Evolutionary conservation across 1,284 basidiomycete species (phyloP).

Genomic region (Rhodotorula sp.): DNA sequence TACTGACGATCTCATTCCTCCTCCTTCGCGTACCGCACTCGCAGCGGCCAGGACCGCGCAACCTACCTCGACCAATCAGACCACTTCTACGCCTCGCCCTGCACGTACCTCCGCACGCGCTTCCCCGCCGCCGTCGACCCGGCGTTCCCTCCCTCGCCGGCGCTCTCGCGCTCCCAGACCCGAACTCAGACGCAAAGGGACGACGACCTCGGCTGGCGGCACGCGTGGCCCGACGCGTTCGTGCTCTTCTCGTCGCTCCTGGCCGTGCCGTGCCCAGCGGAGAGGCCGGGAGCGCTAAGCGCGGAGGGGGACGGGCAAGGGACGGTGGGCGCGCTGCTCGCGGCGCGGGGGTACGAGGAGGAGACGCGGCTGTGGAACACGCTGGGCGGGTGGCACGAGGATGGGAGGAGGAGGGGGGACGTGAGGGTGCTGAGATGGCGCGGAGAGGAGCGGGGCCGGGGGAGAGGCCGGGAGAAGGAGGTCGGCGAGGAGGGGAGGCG

Average conservation of each 20-base stretch:
- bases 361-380: conserved; percentile 67
- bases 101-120: conserved; percentile 63
- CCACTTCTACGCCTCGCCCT: conserved; percentile 75
- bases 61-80: conserved; percentile 80
- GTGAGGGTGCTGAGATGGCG: conserved; percentile 65
- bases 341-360: conserved; percentile 65
- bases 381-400: conserved; percentile 68
- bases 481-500: neutral
- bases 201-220: conserved; percentile 57
- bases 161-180: conserved; percentile 62
- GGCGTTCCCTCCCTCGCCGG: conserved; percentile 65
- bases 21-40: conserved; percentile 20
- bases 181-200: conserved; percentile 56
- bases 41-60: conserved; percentile 58
- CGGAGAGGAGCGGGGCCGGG: conserved; percentile 71
- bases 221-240: conserved; percentile 78
- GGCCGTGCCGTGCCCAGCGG: conserved; percentile 45
- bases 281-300: conserved; percentile 45
- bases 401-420: conserved; percentile 71
- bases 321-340: conserved; percentile 58
- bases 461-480: conserved; percentile 50
- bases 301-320: neutral
- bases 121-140: conserved; percentile 68
- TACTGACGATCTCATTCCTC: neutral
- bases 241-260: conserved; percentile 77